Base-by-base conservation (phyloP, 768 basidiomycete genomes). In the Lentinula boryana region DNA sequence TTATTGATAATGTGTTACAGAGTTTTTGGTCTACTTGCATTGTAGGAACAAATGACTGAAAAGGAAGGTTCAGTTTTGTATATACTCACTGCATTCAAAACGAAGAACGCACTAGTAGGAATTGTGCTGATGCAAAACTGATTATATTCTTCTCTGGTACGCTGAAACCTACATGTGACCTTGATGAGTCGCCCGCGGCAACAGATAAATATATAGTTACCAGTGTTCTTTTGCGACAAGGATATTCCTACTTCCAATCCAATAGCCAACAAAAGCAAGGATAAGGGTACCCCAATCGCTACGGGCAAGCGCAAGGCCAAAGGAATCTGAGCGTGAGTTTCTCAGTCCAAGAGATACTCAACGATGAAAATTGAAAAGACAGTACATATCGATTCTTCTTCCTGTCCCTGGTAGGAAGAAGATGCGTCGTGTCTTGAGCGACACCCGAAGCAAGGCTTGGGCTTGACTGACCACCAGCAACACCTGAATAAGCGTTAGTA, bases 21-120 rank as follows among this genome's bases (percentile, higher is more conserved):
- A 27, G 18, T 40, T 33, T 10, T 6, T 15, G 18, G 7, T 9
- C 5, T 7, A 60, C 75, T 68, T 62, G 80, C 77, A 80, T 48
- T 38, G 79, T 80, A 0, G 87, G 86, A 65, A 88, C 73, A 68
- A 87, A 86, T 0, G 84, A 79, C 86, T 87, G 56, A 50, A 16
- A 7, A 41, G 43, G 10, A 41, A 13, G 12, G 58, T 35, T 18
- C 16, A 41, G n/a, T 49, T 15, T 10, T 40, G 35, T 23, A 21
- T 31, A 18, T 4, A 6, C 27, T 27, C 27, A 27, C 23, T 23
- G 16, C 21, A 23, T 23, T 32, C 50, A 13, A 15, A 21, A 49
- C 16, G 15, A 4, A 74, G 46, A 62, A 76, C 83, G 65, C 74
- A 78, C 68, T 71, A 77, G 78, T 44, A 82, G 61, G 62, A 77